Conservation (phyloP, 2,329 filamentous ascomycete species). For the Botrytis porri region DNA sequence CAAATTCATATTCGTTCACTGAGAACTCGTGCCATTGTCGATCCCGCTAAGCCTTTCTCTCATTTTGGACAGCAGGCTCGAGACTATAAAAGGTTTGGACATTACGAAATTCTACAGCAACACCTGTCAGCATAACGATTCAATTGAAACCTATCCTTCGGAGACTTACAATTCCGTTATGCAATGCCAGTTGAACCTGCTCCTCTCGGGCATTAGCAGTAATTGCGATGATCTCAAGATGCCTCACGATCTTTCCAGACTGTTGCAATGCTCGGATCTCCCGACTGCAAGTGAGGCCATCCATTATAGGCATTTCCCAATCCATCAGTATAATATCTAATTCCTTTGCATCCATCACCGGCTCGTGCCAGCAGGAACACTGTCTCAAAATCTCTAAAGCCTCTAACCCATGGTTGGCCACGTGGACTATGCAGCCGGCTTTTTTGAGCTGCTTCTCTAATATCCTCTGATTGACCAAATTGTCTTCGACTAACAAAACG, state of each 20-base stretch:
- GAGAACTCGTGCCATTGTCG: neutral
- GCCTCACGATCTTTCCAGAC: slow-evolving; percentile 49
- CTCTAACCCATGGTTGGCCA: slow-evolving; percentile 57
- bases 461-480: slow-evolving; percentile 58
- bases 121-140: neutral
- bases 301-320: slow-evolving; percentile 73
- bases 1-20: neutral
- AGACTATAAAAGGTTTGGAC: slow-evolving; percentile 31
- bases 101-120: slow-evolving; percentile 27
- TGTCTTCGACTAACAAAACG: slow-evolving; percentile 59
- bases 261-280: slow-evolving; percentile 60
- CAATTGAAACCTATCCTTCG: neutral
- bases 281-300: slow-evolving; percentile 64
- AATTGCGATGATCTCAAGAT: slow-evolving; percentile 40
- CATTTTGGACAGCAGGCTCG: slow-evolving; percentile 28
- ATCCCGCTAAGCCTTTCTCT: slow-evolving; percentile 24
- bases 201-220: slow-evolving; percentile 36
- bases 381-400: slow-evolving; percentile 45
- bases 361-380: slow-evolving; percentile 31
- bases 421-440: slow-evolving; percentile 43
- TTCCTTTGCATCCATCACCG: slow-evolving; percentile 34
- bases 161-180: slow-evolving; percentile 19
- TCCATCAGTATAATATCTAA: slow-evolving; percentile 70
- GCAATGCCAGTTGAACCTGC: slow-evolving; percentile 26
- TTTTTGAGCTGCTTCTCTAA: slow-evolving; percentile 49